A percentile compares a stretch with the other conserved stretches of the same genome.
These are phyloP conservation scores for Ganoderma meredithae DNA, from an alignment of 1,284 basidiomycete species.

Conservation along the genomic window DNA sequence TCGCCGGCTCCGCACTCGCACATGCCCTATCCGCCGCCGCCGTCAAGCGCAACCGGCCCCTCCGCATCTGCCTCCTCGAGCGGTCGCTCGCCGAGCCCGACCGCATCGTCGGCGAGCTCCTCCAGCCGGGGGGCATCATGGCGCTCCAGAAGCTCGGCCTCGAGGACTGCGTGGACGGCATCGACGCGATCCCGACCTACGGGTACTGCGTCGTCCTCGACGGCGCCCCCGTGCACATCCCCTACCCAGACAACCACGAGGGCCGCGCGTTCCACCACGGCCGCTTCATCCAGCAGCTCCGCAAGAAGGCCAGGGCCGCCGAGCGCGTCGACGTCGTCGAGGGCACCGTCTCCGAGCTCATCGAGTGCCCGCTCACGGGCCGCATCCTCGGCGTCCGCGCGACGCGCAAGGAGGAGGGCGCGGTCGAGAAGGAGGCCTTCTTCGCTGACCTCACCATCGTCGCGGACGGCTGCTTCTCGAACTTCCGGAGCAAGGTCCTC, in stretches of 20 bases:
- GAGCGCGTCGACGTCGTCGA: slow-evolving; percentile 80
- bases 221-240: slow-evolving; percentile 80
- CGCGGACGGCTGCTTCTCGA: slow-evolving; percentile 96
- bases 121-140: slow-evolving; percentile 92
- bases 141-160: slow-evolving; percentile 85
- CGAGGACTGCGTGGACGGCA: slow-evolving; percentile 78
- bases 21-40: slow-evolving; percentile 67
- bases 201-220: slow-evolving; percentile 90
- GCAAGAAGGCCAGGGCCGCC: slow-evolving; percentile 69
- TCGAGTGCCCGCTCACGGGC: slow-evolving; percentile 63
- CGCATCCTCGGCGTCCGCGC: slow-evolving; percentile 71
- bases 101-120: slow-evolving; percentile 96
- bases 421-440: slow-evolving; percentile 57
- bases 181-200: slow-evolving; percentile 86
- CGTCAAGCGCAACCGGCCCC: slow-evolving; percentile 56
- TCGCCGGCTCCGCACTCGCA: slow-evolving; percentile 83
- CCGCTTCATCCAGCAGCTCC: slow-evolving; percentile 85
- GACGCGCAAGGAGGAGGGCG: slow-evolving; percentile 50
- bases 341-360: slow-evolving; percentile 81
- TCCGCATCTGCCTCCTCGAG: slow-evolving; percentile 86
- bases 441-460: slow-evolving; percentile 86
- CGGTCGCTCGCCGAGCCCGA: slow-evolving; percentile 93
- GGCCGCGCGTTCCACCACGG: slow-evolving; percentile 95
- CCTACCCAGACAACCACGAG: slow-evolving; percentile 80
- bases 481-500: slow-evolving; percentile 72